phyloP scores from a whole-genome alignment of 202 grass and related monocot species.

The Panicum virgatum region DNA sequence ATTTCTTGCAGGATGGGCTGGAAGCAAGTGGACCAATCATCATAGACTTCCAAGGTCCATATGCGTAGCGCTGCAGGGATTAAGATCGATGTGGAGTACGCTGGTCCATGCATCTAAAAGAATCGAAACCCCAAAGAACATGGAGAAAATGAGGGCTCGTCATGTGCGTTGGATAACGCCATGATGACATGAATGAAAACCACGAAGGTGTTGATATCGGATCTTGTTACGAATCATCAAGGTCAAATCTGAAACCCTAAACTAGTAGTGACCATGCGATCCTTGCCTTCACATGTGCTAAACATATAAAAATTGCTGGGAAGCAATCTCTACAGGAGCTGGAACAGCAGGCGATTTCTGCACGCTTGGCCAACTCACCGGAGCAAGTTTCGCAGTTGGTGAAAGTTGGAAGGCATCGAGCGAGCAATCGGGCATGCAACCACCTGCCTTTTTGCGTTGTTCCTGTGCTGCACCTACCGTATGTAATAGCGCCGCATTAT shows the following conservation, averaged over 20 bases:
- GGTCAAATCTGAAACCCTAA: constrained; percentile 8
- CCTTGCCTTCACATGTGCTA: constrained; percentile 5
- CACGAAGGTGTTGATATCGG: not conserved
- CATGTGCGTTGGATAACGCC: constrained; percentile 19
- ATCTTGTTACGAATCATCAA: not conserved
- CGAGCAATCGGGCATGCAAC: not conserved
- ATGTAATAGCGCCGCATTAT: constrained; percentile 1
- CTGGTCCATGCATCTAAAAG: not conserved
- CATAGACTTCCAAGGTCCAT: not conserved
- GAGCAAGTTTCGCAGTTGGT: constrained; percentile 7
- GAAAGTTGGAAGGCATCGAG: not conserved
- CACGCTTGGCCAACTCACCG: constrained; percentile 16
- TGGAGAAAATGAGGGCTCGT: not conserved
- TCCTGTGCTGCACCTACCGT: constrained; percentile 32
- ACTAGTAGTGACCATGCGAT: constrained; percentile 23
- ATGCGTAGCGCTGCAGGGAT: no score
- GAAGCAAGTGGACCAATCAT: constrained; percentile 30
- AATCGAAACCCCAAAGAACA: not conserved
- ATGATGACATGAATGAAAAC: not conserved
- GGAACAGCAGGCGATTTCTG: constrained; percentile 6
- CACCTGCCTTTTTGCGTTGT: not conserved
- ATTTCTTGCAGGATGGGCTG: constrained; percentile 26
- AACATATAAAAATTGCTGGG: not conserved
- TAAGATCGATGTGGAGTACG: not conserved
- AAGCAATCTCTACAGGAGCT: not conserved